Evolutionary conservation across 129 eudicot genomes (phyloP), one percentile per base, ranked within the genome.

Genomic region (Flaveria ramosissima): DNA sequence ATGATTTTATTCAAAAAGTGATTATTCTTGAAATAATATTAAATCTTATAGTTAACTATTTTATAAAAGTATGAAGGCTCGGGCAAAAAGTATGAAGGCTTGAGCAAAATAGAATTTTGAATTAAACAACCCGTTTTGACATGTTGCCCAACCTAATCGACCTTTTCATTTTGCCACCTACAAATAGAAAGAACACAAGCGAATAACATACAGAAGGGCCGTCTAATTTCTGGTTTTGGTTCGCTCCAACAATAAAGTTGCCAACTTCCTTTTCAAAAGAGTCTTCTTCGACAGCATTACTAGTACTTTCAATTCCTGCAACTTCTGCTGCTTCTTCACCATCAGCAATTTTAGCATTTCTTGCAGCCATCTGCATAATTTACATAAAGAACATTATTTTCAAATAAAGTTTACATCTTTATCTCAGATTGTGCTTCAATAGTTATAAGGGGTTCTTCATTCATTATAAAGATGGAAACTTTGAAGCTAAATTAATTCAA

Each of bases 221-320:
- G 9, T 80, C 84, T n/a, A 52, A 55, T 74, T 80, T 79, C 52
- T 47, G 76, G 79, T 57, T 80, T 75, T 80, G 84, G 70, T 80
- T 80, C n/a, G 36, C 83, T 80, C 74, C 83, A 72, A 53, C 78
- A 67, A 80, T 80, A 32, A 80, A 80, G 75, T 80, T 74, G 74
- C 84, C 84, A 9, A 80, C 80, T 80, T 80, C 84, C 27, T 57
- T 74, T 32, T 80, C 84, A 32, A 80, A 80, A 45, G 80, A 16
- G 53, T 80, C 84, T 2, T 74, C 84, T 66, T 74, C 71, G 45
- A 56, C 69, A 74, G 79, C 68, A 74, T 79, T 79, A 62, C 78
- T 79, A 39, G 42, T n/a, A 80, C 79, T 74, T 56, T 80, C 84
- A 16, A 4, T 68, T 80, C 63, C 84, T 51, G 80, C 84, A 67